Evolutionary conservation across 1,284 basidiomycete species (phyloP), one percentile per base, ranked within the genome.

Genomic region (Rugosomyces carneus): DNA sequence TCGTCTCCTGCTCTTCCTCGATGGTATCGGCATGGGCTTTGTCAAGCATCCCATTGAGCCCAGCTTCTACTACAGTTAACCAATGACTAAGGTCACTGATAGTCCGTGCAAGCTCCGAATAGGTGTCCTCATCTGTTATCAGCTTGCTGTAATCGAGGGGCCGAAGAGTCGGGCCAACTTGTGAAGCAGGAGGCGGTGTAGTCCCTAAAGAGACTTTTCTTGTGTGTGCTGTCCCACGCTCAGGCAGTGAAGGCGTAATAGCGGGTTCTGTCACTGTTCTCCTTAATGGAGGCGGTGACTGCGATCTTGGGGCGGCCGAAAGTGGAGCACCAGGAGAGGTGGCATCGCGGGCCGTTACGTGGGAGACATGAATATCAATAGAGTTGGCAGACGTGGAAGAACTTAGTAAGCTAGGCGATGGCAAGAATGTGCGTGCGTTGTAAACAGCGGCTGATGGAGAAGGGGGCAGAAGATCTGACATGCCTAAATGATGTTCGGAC

Each of bases 81-180:
- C 91, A 96, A 53, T 78, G 72, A 2, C 80, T 75, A 36, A 98
- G 75, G 55, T 90, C 84, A 48, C 88, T 84, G 6, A 96, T 81
- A 1, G 85, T 89, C 39, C 71, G 69, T 29, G 82, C 82, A 32
- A 97, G 73, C 58, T 88, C 83, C 0, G 70, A 65, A 53, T 89
- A 85, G 0, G 88, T 83, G 27, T 73, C 73, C 24, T 86, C 84
- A 29, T 72, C 73, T 13, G 70, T 67, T 45, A 81, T 73, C 32
- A 93, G 64, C n/a, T 70, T 62, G 5, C 64, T 63, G 49, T 90
- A 82, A 60, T 93, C 84, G 13, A 94, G 68, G 1, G 86, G 79
- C 31, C 70, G 72, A 4, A 91, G 63, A 3, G 50, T 40, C 31
- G 37, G 73, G 62, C 29, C 73, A 16, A 51, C 52, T 23, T 38